phyloP scores from a whole-genome alignment of 768 basidiomycete species.

The Podaxis rugospora region DNA sequence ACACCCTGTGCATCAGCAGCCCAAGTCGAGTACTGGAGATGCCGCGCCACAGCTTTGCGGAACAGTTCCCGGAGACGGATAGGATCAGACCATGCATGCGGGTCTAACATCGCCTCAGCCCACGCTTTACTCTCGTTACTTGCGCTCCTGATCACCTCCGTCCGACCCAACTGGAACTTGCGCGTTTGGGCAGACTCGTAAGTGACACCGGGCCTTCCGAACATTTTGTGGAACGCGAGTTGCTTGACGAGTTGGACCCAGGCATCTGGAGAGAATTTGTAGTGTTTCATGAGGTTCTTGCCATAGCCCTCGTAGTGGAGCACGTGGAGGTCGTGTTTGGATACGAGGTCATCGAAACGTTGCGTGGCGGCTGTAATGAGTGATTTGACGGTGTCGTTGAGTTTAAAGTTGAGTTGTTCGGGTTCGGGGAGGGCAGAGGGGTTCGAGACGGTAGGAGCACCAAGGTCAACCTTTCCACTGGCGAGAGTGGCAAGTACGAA shows the following conservation, averaged over 20 bases:
- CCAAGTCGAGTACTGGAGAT: conserved; percentile 85
- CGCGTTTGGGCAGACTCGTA: conserved; percentile 96
- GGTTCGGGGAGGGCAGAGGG: conserved; percentile 43
- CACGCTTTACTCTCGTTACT: conserved; percentile 57
- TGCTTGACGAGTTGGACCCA: conserved; percentile 96
- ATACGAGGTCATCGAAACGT: conserved; percentile 49
- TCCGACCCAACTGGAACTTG: conserved; percentile 85
- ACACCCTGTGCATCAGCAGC: conserved; percentile 86
- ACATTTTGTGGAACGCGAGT: conserved; percentile 90
- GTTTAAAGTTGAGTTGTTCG: conserved; percentile 30
- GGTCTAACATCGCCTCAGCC: conserved; percentile 74
- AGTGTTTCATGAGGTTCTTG: conserved; percentile 78
- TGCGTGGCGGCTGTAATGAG: conserved; percentile 56
- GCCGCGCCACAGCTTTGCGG: conserved; percentile 71
- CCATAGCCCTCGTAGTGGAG: conserved; percentile 88
- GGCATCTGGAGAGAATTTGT: conserved; percentile 86
- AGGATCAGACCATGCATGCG: conserved; percentile 19
- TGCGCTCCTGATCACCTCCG: conserved; percentile 90
- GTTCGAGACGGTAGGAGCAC: conserved; percentile 35
- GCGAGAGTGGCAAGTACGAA: conserved; percentile 80
- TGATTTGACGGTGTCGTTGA: conserved; percentile 48
- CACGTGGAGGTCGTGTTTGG: conserved; percentile 46
- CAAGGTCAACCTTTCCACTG: conserved; percentile 71
- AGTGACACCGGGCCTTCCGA: conserved; percentile 66
- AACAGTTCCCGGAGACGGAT: conserved; percentile 60